Evolutionary conservation across 202 grass and related monocot species (phyloP).

Genomic region (Schoenoplectus triqueter): DNA sequence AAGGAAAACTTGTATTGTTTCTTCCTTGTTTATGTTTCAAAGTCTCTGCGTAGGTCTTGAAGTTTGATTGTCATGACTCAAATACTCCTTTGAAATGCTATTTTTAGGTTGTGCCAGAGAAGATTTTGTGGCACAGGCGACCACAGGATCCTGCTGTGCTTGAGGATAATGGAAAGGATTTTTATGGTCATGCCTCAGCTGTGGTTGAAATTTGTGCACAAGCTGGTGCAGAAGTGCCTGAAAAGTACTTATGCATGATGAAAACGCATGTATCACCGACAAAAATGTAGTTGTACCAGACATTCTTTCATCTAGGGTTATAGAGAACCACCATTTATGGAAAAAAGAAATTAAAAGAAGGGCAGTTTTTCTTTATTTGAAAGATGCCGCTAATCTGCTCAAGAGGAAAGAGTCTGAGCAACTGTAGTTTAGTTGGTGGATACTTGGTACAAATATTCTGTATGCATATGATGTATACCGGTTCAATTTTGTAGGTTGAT

Average conservation of each 20-base stretch:
- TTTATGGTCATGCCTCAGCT: slow-evolving; percentile 84
- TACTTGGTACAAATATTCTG: too few relatives aligned
- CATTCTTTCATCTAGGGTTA: not conserved
- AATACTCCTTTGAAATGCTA: too few relatives aligned
- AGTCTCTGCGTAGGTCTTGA: too few relatives aligned
- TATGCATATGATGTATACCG: not conserved
- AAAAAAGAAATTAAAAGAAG: not conserved
- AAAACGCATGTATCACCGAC: slow-evolving; percentile 67
- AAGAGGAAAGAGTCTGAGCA: not conserved
- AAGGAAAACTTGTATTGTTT: too few relatives aligned
- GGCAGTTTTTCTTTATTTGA: slow-evolving; percentile 32
- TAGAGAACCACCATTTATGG: not conserved
- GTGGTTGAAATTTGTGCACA: slow-evolving; percentile 76
- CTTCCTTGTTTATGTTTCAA: too few relatives aligned
- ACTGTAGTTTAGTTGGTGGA: too few relatives aligned
- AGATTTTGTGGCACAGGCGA: slow-evolving; percentile 82
- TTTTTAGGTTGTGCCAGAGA: slow-evolving; percentile 54
- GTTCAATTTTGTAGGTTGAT: too few relatives aligned
- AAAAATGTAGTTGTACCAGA: slow-evolving; percentile 31
- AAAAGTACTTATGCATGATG: slow-evolving; percentile 75
- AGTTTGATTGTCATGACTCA: too few relatives aligned
- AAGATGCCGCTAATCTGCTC: not conserved
- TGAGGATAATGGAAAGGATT: slow-evolving; percentile 55
- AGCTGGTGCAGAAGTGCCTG: slow-evolving; percentile 67
- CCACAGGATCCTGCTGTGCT: slow-evolving; percentile 81